These are phyloP conservation scores for Aureobasidium melanogenum DNA, from an alignment of 2,329 filamentous ascomycete species.

Conservation along the genomic window DNA sequence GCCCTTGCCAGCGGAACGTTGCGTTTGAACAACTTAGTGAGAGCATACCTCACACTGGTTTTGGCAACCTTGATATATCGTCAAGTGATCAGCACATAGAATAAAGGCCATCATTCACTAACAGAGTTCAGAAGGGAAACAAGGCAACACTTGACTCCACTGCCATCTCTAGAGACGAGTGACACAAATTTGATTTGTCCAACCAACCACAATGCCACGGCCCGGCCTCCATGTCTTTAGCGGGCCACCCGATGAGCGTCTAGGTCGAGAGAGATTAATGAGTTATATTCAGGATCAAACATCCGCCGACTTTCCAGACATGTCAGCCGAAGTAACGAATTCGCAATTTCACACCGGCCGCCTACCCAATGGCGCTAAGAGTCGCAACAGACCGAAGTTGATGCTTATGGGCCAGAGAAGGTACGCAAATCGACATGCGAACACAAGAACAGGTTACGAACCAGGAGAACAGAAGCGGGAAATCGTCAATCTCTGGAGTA, in stretches of 20 bases:
- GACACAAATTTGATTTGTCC: neutral
- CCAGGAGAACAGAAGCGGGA: slow-evolving; percentile 64
- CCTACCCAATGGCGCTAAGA: slow-evolving; percentile 40
- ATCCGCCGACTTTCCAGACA: slow-evolving; percentile 11
- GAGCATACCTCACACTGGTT: neutral
- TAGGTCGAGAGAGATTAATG: slow-evolving; percentile 12
- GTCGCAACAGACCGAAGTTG: slow-evolving; percentile 67
- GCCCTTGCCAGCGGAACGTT: neutral
- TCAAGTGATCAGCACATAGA: neutral
- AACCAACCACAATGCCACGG: slow-evolving; percentile 5
- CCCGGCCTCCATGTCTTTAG: neutral
- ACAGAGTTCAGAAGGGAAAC: neutral
- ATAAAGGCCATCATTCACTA: neutral
- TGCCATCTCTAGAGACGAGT: neutral
- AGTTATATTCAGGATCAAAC: slow-evolving; percentile 14
- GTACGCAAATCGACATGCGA: slow-evolving; percentile 40
- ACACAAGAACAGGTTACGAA: slow-evolving; percentile 4
- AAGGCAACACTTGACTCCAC: neutral
- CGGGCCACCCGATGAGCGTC: neutral
- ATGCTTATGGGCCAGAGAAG: slow-evolving; percentile 92
- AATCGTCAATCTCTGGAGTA: slow-evolving; percentile 96
- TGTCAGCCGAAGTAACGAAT: slow-evolving; percentile 5
- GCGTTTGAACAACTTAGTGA: neutral
- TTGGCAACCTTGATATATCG: neutral
- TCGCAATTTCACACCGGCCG: slow-evolving; percentile 29